phyloP scores from a whole-genome alignment of 441 rosid genomes.

The Raphanus hybrid region DNA sequence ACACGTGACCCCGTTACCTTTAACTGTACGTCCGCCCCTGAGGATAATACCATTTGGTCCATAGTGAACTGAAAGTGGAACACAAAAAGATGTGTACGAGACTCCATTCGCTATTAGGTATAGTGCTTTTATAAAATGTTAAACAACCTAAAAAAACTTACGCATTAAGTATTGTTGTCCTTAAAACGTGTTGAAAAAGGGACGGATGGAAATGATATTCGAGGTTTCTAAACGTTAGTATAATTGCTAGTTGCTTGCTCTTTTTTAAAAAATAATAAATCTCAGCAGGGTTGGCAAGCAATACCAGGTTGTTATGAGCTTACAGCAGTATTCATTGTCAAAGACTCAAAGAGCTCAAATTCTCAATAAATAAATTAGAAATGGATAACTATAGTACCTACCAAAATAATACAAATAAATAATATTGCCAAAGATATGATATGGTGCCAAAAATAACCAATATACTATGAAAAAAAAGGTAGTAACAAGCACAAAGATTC shows the following conservation, averaged over 20 bases:
- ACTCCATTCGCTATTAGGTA: neutral
- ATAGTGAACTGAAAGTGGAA: neutral
- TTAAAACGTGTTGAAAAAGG: neutral
- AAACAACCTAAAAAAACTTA: neutral
- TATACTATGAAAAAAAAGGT: neutral
- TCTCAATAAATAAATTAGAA: neutral
- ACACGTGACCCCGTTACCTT: too few relatives aligned
- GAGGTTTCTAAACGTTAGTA: neutral
- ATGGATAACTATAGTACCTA: neutral
- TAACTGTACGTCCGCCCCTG: too few relatives aligned
- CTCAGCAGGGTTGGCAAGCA: neutral
- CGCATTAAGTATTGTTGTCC: neutral
- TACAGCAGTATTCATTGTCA: neutral
- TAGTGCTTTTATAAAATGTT: neutral
- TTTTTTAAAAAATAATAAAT: neutral
- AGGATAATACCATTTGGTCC: neutral
- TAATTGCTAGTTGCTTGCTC: slow-evolving; percentile 1
- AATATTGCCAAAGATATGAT: neutral
- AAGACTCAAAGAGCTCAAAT: neutral
- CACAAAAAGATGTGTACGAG: neutral
- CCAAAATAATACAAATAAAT: neutral
- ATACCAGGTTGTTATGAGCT: neutral
- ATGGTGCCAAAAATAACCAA: neutral
- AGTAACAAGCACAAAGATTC: neutral
- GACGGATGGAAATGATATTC: neutral